A percentile compares a stretch with the other conserved stretches of the same genome.
Evolutionary conservation across 352 stramenopile species (phyloP).

Genomic region (Globisporangium camurandrum): DNA sequence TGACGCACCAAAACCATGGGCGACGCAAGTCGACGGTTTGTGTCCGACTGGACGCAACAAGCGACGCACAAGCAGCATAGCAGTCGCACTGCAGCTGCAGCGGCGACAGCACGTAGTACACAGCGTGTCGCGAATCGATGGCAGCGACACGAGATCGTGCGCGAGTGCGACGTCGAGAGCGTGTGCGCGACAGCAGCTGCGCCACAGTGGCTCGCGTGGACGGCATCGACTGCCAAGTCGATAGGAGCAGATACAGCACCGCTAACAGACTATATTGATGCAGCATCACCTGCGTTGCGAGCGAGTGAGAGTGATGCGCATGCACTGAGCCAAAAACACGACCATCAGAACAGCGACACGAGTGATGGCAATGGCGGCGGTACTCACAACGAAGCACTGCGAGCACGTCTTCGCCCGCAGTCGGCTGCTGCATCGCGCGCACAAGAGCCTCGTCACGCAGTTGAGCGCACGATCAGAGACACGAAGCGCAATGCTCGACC

Average conservation of each 20-base stretch:
- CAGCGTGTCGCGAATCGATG: slow-evolving; percentile 18
- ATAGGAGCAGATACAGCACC: background rate
- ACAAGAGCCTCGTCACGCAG: background rate
- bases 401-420: slow-evolving; percentile 18
- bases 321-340: slow-evolving; percentile 10
- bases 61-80: background rate
- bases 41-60: slow-evolving; percentile 25
- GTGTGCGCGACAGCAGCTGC: slow-evolving; percentile 11
- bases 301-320: slow-evolving; percentile 3
- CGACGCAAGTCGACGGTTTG: slow-evolving; percentile 15
- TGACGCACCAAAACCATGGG: slow-evolving; percentile 12
- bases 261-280: too few relatives aligned
- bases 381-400: background rate
- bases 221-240: too few relatives aligned
- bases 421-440: slow-evolving; percentile 18
- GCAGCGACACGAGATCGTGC: slow-evolving; percentile 10
- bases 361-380: too few relatives aligned
- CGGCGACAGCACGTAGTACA: slow-evolving; percentile 15
- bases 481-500: too few relatives aligned
- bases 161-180: slow-evolving; percentile 9
- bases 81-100: background rate
- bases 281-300: too few relatives aligned
- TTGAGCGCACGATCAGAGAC: background rate
- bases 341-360: too few relatives aligned
- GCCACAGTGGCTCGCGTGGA: slow-evolving; percentile 6